Evolutionary conservation across 768 basidiomycete species (phyloP).

Genomic region (Psilocybe subaeruginosa): DNA sequence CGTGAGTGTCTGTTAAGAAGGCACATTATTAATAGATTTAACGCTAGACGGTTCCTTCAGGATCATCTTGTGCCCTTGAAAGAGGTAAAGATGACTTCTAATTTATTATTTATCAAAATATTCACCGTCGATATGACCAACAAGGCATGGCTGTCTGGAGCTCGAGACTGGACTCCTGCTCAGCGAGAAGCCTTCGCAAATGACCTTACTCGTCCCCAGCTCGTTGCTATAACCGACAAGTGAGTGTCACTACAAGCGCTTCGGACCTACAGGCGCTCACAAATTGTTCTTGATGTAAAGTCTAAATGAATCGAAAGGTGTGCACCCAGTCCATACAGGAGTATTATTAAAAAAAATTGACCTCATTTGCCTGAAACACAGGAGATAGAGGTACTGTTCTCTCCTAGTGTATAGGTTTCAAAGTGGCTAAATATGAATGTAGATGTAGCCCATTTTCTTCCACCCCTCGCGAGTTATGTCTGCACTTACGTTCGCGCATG

Average conservation of each 20-base stretch:
- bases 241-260: conserved; percentile 12
- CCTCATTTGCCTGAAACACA: conserved; percentile 8
- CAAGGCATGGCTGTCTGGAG: conserved; percentile 58
- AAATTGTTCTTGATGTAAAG: not conserved
- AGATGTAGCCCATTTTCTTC: conserved; percentile 49
- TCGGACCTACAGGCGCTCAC: not conserved
- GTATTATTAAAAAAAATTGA: no score
- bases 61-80: conserved; percentile 56
- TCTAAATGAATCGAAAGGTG: conserved; percentile 16
- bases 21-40: not conserved
- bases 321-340: not conserved
- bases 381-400: conserved; percentile 38
- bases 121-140: not conserved
- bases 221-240: conserved; percentile 48
- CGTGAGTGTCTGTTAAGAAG: conserved; percentile 27
- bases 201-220: conserved; percentile 55
- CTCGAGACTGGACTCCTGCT: conserved; percentile 50
- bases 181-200: conserved; percentile 56
- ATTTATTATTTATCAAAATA: not conserved
- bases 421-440: not conserved
- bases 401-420: not conserved
- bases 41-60: conserved; percentile 22
- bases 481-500: conserved; percentile 57
- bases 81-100: conserved; percentile 32
- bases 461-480: conserved; percentile 43